Evolutionary conservation across 2,329 filamentous ascomycete species (phyloP).

Genomic region (Fusarium austroafricanum): DNA sequence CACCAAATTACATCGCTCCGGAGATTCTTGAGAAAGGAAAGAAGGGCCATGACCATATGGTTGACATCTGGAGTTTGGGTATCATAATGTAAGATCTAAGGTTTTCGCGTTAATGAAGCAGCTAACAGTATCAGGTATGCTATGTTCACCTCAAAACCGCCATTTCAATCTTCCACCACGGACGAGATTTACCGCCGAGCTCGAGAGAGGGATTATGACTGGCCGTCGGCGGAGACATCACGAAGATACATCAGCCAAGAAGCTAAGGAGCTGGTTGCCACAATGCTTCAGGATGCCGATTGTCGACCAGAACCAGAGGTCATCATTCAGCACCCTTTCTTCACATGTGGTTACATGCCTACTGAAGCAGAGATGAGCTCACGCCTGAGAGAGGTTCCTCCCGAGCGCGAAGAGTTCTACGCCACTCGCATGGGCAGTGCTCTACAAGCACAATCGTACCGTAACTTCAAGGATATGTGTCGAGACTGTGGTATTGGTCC

Average conservation of each 20-base stretch:
- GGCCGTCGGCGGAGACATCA: conserved; percentile 75
- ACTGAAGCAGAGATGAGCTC: conserved; percentile 67
- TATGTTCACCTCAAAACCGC: conserved; percentile 94
- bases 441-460: conserved; percentile 60
- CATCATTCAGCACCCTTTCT: conserved; percentile 84
- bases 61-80: conserved; percentile 97
- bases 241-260: conserved; percentile 79
- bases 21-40: conserved; percentile 95
- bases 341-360: conserved; percentile 81
- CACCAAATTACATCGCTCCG: conserved; percentile 97
- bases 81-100: conserved; percentile 83
- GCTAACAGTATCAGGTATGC: conserved; percentile 73
- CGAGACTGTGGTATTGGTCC: conserved; percentile 69
- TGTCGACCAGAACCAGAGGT: conserved; percentile 78
- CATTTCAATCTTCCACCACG: conserved; percentile 91
- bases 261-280: conserved; percentile 81
- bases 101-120: background rate
- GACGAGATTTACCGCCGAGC: conserved; percentile 85
- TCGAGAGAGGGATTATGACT: conserved; percentile 79
- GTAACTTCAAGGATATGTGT: conserved; percentile 68
- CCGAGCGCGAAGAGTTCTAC: conserved; percentile 70
- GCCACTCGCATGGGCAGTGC: conserved; percentile 58
- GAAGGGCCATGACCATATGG: conserved; percentile 96
- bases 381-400: conserved; percentile 67
- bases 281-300: conserved; percentile 80